Evolutionary conservation across 2,329 filamentous ascomycete species (phyloP).

Genomic region (Tolypocladium album): DNA sequence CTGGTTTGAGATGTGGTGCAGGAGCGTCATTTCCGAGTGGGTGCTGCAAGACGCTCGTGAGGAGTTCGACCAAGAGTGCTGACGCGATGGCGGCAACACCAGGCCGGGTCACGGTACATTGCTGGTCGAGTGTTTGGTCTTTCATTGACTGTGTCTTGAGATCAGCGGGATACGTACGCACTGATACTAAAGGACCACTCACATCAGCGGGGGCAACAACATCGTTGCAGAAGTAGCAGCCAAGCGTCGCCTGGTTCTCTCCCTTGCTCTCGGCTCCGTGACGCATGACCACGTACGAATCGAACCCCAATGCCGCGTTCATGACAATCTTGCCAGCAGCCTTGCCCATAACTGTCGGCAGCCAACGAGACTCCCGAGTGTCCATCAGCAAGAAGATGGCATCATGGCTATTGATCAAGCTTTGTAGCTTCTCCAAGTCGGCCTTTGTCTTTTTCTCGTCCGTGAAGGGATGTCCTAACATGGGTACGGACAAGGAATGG

Average conservation of each 20-base stretch:
- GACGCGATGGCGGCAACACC: constrained; percentile 90
- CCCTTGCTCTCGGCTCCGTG: constrained; percentile 60
- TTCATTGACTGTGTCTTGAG: constrained; percentile 62
- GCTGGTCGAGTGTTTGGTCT: constrained; percentile 91
- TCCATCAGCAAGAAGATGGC: constrained; percentile 96
- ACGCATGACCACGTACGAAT: constrained; percentile 94
- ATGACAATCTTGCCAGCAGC: constrained; percentile 87
- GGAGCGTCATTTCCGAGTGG: constrained; percentile 56
- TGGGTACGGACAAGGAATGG: constrained; percentile 77
- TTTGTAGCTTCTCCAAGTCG: constrained; percentile 66
- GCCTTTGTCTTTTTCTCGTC: constrained; percentile 58
- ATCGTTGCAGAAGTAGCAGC: constrained; percentile 98
- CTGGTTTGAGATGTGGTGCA: constrained; percentile 35
- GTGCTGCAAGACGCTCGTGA: constrained; percentile 82
- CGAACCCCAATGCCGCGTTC: constrained; percentile 92
- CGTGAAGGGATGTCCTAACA: constrained; percentile 82
- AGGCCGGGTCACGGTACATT: constrained; percentile 93
- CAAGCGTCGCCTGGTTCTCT: constrained; percentile 56
- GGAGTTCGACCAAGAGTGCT: constrained; percentile 77
- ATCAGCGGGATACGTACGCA: not conserved
- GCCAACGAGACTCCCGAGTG: constrained; percentile 85
- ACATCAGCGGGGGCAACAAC: constrained; percentile 91
- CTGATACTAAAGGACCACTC: constrained; percentile 27
- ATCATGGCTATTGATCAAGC: constrained; percentile 75
- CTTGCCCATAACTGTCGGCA: constrained; percentile 94